Base-by-base conservation (phyloP, 257 asterid species). In the Solanum appendiculatum region DNA sequence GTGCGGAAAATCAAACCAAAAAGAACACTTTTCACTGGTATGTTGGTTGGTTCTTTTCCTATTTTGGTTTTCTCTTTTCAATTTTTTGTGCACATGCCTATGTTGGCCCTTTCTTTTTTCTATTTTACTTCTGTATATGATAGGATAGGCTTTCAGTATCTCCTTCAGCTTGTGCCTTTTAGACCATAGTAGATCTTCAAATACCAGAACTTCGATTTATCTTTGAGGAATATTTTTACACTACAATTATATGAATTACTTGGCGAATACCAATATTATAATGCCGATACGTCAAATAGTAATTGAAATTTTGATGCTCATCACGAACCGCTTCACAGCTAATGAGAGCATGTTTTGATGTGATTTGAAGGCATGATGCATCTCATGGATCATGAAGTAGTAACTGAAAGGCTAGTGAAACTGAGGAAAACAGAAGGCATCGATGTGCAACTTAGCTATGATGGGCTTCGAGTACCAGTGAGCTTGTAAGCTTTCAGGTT, bases 21-120 rank as follows among this genome's bases (percentile, higher is more conserved):
- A 88, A 81, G 95, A 93, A 94, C 99, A 12, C 95, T 95, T n/a
- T 96, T 97, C 92, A 97, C 98, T 12, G 99, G 98, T 96, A 90
- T 29, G 89, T 42, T 78, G 23, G 29, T 48, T 85, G 80, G 8
- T 14, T 82, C 42, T 60, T 36, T 73, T 29, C 46, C 44, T 20
- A 39, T 25, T 3, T 33, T 25, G 2, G 7, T n/a, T 8, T 23
- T 31, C 36, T 31, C 9, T 51, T 83, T 34, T 51, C 48, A 74
- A 6, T n/a, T 6, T 40, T 75, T 14, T 16, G 60, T 77, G 54
- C n/a, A 7, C 7, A 8, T 42, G 25, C 27, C 58, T 78, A 44
- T 27, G 40, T 78, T 25, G 40, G 64, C 2, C 15, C 64, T 40
- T 75, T 40, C 84, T 16, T 78, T 54, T 78, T 78, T 20, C 44